A percentile compares a stretch with the other conserved stretches of the same genome.
These are phyloP conservation scores for Xerocomellus amylosporus DNA, from an alignment of 768 basidiomycete species.

Conservation along the genomic window DNA sequence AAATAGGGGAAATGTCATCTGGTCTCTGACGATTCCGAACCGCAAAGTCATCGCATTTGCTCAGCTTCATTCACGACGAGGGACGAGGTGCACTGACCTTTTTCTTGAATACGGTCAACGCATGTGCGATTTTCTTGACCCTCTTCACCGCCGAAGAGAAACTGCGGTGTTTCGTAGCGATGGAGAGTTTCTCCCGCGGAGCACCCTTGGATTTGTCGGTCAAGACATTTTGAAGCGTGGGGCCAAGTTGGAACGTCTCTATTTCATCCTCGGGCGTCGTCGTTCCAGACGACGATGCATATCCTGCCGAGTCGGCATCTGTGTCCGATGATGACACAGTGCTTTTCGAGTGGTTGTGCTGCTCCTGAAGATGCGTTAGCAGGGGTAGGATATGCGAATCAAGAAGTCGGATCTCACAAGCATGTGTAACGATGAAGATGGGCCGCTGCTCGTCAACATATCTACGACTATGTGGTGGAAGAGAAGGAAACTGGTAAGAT, in stretches of 20 bases:
- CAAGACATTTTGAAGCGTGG: constrained; percentile 4
- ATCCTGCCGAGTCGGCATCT: constrained; percentile 19
- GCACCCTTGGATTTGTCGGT: constrained; percentile 1
- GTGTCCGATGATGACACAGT: constrained; percentile 22
- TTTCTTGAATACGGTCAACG: constrained; percentile 23
- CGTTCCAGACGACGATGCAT: constrained; percentile 30
- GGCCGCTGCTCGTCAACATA: background rate
- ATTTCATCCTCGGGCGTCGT: constrained; percentile 33
- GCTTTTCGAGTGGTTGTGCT: constrained; percentile 2
- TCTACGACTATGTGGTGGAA: background rate
- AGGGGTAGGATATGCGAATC: background rate
- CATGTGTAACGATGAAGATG: background rate
- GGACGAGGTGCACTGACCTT: constrained; percentile 17
- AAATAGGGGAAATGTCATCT: constrained; percentile 25
- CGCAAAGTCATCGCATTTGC: background rate
- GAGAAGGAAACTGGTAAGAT: background rate
- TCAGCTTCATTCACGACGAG: background rate
- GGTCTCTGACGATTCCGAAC: constrained; percentile 7
- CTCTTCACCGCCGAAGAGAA: constrained; percentile 22
- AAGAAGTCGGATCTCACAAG: background rate
- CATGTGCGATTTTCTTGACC: constrained; percentile 20
- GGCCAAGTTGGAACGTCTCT: constrained; percentile 21
- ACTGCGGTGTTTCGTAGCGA: constrained; percentile 11
- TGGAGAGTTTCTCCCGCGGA: constrained; percentile 1
- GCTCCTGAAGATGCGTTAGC: background rate